A percentile compares a stretch with the other conserved stretches of the same genome.
These are phyloP conservation scores for Hypoxylon sp. DNA, from an alignment of 2,329 filamentous ascomycete genomes.

Conservation along the genomic window DNA sequence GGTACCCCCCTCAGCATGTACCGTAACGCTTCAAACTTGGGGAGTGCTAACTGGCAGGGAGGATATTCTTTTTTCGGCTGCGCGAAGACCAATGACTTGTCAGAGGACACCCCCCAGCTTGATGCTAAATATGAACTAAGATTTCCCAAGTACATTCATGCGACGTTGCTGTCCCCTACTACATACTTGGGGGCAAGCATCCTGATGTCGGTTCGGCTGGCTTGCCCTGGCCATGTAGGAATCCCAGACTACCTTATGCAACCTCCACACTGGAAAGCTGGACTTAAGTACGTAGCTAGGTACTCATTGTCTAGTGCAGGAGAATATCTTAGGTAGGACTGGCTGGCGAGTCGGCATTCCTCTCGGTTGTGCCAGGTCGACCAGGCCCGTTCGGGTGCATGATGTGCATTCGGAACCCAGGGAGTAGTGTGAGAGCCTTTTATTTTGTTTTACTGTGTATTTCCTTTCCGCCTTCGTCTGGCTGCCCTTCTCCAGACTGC, in stretches of 20 bases:
- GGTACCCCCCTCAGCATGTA: slow-evolving; percentile 14
- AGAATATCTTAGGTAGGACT: slow-evolving; percentile 41
- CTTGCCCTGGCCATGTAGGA: slow-evolving; percentile 42
- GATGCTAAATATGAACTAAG: slow-evolving; percentile 45
- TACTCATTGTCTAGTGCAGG: slow-evolving; percentile 39
- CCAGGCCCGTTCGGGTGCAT: slow-evolving; percentile 46
- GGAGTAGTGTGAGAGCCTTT: slow-evolving; percentile 27
- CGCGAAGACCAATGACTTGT: slow-evolving; percentile 31
- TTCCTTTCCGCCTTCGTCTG: slow-evolving; percentile 17
- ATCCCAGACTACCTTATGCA: slow-evolving; percentile 46
- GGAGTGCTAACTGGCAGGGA: slow-evolving; percentile 28
- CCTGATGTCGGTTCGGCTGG: slow-evolving; percentile 40
- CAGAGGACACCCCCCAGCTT: slow-evolving; percentile 30
- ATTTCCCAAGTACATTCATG: slow-evolving; percentile 41
- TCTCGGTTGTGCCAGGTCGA: slow-evolving; percentile 42
- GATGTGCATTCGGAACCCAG: slow-evolving; percentile 47
- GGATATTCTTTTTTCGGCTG: slow-evolving; percentile 17
- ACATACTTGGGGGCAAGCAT: slow-evolving; percentile 27
- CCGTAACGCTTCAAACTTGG: slow-evolving; percentile 24
- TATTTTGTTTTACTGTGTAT: slow-evolving; percentile 4
- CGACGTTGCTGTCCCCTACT: slow-evolving; percentile 36
- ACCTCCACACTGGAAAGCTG: slow-evolving; percentile 50
- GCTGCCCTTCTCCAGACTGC: slow-evolving; percentile 14
- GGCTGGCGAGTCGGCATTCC: slow-evolving; percentile 46
- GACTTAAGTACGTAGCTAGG: slow-evolving; percentile 37